Conservation (phyloP, 1,284 basidiomycete genomes). For the Tilletia setariae region DNA sequence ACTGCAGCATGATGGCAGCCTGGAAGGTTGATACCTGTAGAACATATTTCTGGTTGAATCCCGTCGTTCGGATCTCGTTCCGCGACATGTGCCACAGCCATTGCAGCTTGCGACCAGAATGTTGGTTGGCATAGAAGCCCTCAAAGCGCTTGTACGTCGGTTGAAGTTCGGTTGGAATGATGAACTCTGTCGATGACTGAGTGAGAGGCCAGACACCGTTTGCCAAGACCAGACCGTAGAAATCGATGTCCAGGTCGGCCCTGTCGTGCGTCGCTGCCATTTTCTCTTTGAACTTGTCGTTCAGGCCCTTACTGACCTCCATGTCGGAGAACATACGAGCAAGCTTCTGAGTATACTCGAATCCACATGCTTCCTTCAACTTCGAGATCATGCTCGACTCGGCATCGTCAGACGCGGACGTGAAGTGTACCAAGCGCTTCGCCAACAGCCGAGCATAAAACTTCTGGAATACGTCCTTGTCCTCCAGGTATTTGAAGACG, state of each 20-base stretch:
- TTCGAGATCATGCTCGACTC: conserved; percentile 99
- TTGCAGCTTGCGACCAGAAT: conserved; percentile 88
- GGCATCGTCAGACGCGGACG: conserved; percentile 92
- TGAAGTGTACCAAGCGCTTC: conserved; percentile 85
- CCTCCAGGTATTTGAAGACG: conserved; percentile 97
- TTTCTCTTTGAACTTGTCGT: conserved; percentile 91
- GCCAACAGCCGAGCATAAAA: conserved; percentile 98
- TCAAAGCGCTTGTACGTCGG: conserved; percentile 87
- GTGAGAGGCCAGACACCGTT: conserved; percentile 95
- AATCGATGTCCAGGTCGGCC: conserved; percentile 64
- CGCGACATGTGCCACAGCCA: conserved; percentile 98
- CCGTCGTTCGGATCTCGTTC: conserved; percentile 90
- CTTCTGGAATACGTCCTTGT: conserved; percentile 99
- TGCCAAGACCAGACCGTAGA: conserved; percentile 87
- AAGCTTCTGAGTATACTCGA: conserved; percentile 97
- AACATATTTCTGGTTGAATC: conserved; percentile 90
- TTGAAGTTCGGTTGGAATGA: conserved; percentile 81
- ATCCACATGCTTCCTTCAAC: conserved; percentile 95
- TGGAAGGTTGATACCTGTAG: conserved; percentile 94
- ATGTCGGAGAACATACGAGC: conserved; percentile 99
- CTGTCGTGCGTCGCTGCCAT: conserved; percentile 72
- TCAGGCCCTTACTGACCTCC: conserved; percentile 90
- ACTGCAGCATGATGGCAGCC: conserved; percentile 88
- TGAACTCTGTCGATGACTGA: conserved; percentile 77
- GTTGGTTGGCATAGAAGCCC: conserved; percentile 88